Evolutionary conservation across 345 rosid species (phyloP).

Genomic region (Populus simonii): DNA sequence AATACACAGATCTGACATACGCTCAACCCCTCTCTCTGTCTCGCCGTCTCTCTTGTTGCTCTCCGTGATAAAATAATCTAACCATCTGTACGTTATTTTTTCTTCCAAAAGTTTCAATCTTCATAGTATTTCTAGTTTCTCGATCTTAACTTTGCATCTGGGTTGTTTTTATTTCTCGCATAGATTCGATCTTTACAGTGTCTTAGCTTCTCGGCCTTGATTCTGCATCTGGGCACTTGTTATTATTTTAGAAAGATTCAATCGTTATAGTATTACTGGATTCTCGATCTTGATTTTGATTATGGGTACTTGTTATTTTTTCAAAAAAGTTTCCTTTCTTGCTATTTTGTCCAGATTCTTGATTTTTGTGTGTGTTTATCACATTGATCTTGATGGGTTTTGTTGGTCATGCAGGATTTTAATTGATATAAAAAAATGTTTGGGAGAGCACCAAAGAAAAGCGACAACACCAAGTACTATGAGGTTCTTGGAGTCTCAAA

Average conservation of each 20-base stretch:
- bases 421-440: constrained; percentile 35
- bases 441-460: constrained; percentile 64
- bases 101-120: background rate
- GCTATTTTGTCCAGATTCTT: no score
- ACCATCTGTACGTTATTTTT: background rate
- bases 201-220: background rate
- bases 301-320: background rate
- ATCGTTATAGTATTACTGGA: background rate
- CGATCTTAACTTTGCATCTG: background rate
- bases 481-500: constrained; percentile 61
- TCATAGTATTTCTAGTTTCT: background rate
- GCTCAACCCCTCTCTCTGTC: background rate
- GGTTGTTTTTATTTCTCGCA: background rate
- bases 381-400: background rate
- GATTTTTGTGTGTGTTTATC: background rate
- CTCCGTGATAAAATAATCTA: constrained; percentile 1
- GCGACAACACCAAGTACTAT: constrained; percentile 65
- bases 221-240: background rate
- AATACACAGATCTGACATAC: background rate
- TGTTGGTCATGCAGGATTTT: background rate
- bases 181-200: background rate
- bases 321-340: background rate
- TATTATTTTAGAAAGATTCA: background rate
- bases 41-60: constrained; percentile 11
- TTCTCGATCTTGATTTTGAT: background rate